phyloP scores from a whole-genome alignment of 78 protist species.

The Protostelium mycophagum region DNA sequence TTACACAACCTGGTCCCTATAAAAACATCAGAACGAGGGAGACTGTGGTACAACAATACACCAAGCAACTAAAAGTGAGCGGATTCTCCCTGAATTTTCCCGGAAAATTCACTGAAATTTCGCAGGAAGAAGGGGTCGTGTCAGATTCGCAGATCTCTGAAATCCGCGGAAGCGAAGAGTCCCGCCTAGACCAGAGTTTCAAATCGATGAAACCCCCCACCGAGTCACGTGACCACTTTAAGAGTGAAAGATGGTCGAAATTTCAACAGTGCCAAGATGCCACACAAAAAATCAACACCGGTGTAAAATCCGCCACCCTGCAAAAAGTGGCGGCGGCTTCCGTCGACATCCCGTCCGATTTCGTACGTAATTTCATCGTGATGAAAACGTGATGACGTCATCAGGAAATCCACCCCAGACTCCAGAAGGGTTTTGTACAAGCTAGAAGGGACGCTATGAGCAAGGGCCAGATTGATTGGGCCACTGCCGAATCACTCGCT shows the following conservation, averaged over 20 bases:
- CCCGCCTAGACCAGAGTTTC: conserved; percentile 22
- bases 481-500: conserved; percentile 88
- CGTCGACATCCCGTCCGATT: conserved; percentile 32
- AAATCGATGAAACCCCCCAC: not conserved
- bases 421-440: conserved; percentile 17
- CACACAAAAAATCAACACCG: conserved; percentile 35
- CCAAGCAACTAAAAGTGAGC: conserved; percentile 13
- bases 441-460: conserved; percentile 34
- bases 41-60: conserved; percentile 34
- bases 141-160: not conserved
- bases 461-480: conserved; percentile 84
- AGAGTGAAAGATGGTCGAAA: conserved; percentile 29
- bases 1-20: conserved; percentile 97
- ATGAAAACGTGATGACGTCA: not conserved
- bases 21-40: conserved; percentile 48
- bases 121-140: conserved; percentile 4
- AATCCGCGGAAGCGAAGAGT: conserved; percentile 19
- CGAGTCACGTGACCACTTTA: conserved; percentile 35
- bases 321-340: conserved; percentile 26
- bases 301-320: conserved; percentile 26
- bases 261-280: conserved; percentile 23
- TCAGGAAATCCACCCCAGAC: conserved; percentile 31
- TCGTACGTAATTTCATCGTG: not conserved
- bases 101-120: not conserved
- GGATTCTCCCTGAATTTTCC: no score